Evolutionary conservation across 2,329 filamentous ascomycete genomes (phyloP).

Genomic region (Neonectria hederae): DNA sequence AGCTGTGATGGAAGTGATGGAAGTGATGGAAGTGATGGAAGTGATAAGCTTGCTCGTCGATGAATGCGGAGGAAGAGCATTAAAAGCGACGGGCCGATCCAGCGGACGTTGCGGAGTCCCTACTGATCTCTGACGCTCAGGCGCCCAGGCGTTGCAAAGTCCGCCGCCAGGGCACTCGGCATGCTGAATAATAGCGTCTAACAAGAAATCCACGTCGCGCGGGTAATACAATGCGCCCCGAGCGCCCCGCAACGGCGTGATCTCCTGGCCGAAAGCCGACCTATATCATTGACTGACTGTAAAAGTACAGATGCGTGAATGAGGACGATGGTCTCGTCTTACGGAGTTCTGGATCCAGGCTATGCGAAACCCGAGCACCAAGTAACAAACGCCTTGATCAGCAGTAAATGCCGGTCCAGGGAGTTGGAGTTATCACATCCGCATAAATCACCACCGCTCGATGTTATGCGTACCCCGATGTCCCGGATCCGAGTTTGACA

Average conservation of each 20-base stretch:
- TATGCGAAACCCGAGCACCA: neutral
- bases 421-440: neutral
- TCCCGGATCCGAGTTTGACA: neutral
- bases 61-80: neutral
- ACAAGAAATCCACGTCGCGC: neutral
- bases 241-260: slow-evolving; percentile 13
- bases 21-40: neutral
- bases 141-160: slow-evolving; percentile 9
- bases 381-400: neutral
- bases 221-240: slow-evolving; percentile 1
- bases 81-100: neutral
- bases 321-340: neutral
- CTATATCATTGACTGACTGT: neutral
- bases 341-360: neutral
- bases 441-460: neutral
- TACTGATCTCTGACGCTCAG: neutral
- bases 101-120: slow-evolving; percentile 18
- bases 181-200: slow-evolving; percentile 13
- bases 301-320: neutral
- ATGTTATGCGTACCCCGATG: neutral
- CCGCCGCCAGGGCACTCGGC: slow-evolving; percentile 1
- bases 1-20: neutral
- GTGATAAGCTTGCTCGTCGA: neutral
- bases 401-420: neutral
- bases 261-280: slow-evolving; percentile 23